Percentiles rank a stretch among this genome's conserved stretches.
Evolutionary conservation across 257 asterid genomes (phyloP).

Genomic region (Galeopsis tetrahit): DNA sequence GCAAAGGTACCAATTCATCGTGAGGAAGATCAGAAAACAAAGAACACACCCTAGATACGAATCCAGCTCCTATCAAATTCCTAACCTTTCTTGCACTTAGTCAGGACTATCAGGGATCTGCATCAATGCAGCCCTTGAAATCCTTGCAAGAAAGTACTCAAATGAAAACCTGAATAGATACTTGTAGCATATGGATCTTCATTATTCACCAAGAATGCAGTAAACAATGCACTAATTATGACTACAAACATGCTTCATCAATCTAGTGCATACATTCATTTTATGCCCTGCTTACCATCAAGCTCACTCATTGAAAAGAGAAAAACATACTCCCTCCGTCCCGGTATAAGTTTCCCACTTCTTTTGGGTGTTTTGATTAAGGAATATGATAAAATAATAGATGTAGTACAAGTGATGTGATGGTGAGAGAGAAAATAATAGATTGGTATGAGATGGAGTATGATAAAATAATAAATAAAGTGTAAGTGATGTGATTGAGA

Average conservation of each 20-base stretch:
- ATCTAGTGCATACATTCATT: neutral
- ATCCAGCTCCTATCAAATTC: neutral
- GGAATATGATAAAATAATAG: too few species aligned
- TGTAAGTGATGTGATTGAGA: too few species aligned
- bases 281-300: neutral
- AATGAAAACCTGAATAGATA: neutral
- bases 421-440: too few species aligned
- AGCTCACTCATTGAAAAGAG: slow-evolving; percentile 9
- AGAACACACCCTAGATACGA: neutral
- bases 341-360: too few species aligned
- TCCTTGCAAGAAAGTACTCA: slow-evolving; percentile 1
- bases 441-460: too few species aligned
- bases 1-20: neutral
- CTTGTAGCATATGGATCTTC: neutral
- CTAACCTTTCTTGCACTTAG: slow-evolving; percentile 2
- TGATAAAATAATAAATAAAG: too few species aligned
- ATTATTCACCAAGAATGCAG: neutral
- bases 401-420: too few species aligned
- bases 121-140: neutral
- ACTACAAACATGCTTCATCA: slow-evolving; percentile 10
- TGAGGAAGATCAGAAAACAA: neutral
- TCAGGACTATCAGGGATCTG: neutral
- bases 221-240: neutral
- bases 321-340: neutral
- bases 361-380: too few species aligned